Conservation (phyloP, 192 early-diverging fungal species). For the Globomyces pollinis-pini region DNA sequence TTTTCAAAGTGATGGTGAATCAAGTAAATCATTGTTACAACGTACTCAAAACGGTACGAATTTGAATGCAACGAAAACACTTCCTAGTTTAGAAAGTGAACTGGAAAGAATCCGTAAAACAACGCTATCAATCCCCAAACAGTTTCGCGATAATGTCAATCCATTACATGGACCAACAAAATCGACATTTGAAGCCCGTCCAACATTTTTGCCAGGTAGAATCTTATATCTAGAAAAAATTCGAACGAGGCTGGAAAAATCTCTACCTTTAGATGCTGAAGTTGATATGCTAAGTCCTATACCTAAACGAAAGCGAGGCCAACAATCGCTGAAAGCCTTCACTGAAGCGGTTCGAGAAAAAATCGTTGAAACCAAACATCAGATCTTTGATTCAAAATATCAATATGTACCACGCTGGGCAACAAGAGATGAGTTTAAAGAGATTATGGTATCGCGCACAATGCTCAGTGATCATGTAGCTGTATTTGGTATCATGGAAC, state of each 20-base stretch:
- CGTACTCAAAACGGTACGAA: conserved; percentile 5
- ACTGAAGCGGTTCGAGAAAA: conserved; percentile 2
- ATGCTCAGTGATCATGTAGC: conserved; percentile 17
- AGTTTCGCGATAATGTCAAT: not conserved
- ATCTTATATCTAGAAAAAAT: conserved; percentile 36
- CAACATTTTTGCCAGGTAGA: conserved; percentile 28
- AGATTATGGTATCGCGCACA: conserved; percentile 17
- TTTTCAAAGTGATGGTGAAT: not conserved
- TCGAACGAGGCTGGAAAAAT: conserved; percentile 4
- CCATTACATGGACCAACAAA: too few species aligned
- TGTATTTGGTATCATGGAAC: conserved; percentile 9
- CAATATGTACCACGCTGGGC: conserved; percentile 23
- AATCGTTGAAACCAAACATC: not conserved
- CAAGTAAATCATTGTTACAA: not conserved
- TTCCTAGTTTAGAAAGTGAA: not conserved
- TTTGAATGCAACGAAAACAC: not conserved
- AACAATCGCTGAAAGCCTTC: conserved; percentile 3
- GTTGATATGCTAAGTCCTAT: not conserved
- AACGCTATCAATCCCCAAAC: not conserved
- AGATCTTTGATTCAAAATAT: conserved; percentile 11
- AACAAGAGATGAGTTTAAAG: conserved; percentile 16
- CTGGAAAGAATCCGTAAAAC: not conserved
- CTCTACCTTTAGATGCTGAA: not conserved
- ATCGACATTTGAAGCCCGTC: not conserved
- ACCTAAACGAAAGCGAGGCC: not conserved